Percentiles rank a stretch among this genome's conserved stretches.
Conservation (phyloP, 345 rosid genomes). For the Ceriops zippeliana region DNA sequence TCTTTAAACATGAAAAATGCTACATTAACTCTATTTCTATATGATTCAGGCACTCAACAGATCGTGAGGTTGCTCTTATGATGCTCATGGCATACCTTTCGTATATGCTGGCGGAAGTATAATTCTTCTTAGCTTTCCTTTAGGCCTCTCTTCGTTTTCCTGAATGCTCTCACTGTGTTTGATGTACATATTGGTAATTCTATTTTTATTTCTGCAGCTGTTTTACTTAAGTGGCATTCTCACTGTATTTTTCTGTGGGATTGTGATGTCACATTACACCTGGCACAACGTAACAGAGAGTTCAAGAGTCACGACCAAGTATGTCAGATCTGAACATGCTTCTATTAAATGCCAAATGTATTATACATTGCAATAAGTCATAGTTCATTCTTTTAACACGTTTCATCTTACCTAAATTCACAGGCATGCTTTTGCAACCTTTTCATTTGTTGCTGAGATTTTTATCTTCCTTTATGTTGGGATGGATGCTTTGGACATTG, state of each 20-base stretch:
- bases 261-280: slow-evolving; percentile 93
- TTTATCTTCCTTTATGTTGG: slow-evolving; percentile 96
- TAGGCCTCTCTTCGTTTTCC: not conserved
- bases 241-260: slow-evolving; percentile 86
- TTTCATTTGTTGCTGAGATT: slow-evolving; percentile 90
- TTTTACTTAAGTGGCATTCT: slow-evolving; percentile 82
- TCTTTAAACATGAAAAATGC: not conserved
- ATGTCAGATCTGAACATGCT: slow-evolving; percentile 25
- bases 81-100: slow-evolving; percentile 33
- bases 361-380: not conserved
- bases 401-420: not conserved
- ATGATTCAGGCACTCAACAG: slow-evolving; percentile 24
- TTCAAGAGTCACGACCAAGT: slow-evolving; percentile 84
- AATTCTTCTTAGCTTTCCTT: slow-evolving; percentile 1
- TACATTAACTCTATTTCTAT: not conserved
- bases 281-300: slow-evolving; percentile 96
- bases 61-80: slow-evolving; percentile 34
- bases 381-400: not conserved
- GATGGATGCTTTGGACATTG: slow-evolving; percentile 99
- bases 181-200: not conserved
- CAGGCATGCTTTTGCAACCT: slow-evolving; percentile 96
- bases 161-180: not conserved
- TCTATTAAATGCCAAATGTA: not conserved
- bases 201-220: slow-evolving; percentile 40
- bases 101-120: slow-evolving; percentile 31